Evolutionary conservation across 805 yeast species (phyloP).

Genomic region (Candida mattraensis): DNA sequence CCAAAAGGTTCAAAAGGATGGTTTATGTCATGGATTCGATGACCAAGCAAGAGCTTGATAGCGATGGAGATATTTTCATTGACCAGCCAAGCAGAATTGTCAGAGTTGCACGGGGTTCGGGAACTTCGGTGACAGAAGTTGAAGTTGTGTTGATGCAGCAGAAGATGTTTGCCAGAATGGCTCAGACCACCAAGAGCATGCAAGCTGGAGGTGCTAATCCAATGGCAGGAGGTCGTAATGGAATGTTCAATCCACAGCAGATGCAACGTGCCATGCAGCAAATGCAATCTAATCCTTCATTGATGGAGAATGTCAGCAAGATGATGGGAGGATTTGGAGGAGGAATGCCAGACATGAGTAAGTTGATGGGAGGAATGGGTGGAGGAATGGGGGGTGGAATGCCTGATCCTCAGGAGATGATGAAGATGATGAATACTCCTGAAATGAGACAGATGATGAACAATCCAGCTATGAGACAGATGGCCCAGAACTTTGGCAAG

Average conservation of each 20-base stretch:
- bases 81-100: conserved; percentile 83
- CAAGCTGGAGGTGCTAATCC: conserved; percentile 48
- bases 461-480: conserved; percentile 71
- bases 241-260: conserved; percentile 33
- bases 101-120: conserved; percentile 92
- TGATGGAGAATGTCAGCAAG: conserved; percentile 71
- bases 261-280: conserved; percentile 53
- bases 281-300: conserved; percentile 67
- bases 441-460: conserved; percentile 57
- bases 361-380: conserved; percentile 57
- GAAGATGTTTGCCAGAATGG: conserved; percentile 92
- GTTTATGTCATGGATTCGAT: conserved; percentile 91
- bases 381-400: conserved; percentile 48
- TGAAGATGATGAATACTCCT: conserved; percentile 35
- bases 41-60: conserved; percentile 88
- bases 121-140: conserved; percentile 88
- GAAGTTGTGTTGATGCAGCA: conserved; percentile 91
- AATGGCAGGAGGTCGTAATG: conserved; percentile 44
- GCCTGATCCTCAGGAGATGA: conserved; percentile 50
- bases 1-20: conserved; percentile 81
- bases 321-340: conserved; percentile 68
- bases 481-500: conserved; percentile 47
- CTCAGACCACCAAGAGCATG: conserved; percentile 65
- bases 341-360: conserved; percentile 69
- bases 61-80: conserved; percentile 80